Evolutionary conservation across 495 filamentous ascomycete genomes (phyloP).

Genomic region (Daldinia caldariorum): DNA sequence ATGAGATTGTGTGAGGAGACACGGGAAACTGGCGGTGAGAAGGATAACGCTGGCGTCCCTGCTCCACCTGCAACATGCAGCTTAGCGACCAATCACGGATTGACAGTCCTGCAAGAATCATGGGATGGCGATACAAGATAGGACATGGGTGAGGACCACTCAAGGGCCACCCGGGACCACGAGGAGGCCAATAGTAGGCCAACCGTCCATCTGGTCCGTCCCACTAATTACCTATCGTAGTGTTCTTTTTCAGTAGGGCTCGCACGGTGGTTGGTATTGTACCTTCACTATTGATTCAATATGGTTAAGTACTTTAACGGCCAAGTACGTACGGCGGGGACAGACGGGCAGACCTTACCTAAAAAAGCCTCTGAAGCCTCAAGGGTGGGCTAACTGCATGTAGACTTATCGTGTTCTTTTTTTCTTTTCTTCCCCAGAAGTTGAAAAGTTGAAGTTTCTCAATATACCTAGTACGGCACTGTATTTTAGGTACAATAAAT

Average conservation of each 20-base stretch:
- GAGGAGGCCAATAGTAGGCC: conserved; percentile 43
- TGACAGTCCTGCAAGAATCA: conserved; percentile 43
- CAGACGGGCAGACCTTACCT: background rate
- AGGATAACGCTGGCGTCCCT: conserved; percentile 50
- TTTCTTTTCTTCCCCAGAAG: background rate
- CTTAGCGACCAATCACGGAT: conserved; percentile 41
- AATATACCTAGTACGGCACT: background rate
- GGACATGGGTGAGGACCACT: conserved; percentile 29
- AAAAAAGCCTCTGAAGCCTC: background rate
- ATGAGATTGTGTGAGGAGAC: conserved; percentile 48
- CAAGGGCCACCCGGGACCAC: conserved; percentile 4
- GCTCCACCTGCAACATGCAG: conserved; percentile 52
- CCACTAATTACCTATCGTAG: background rate
- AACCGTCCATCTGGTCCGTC: conserved; percentile 29
- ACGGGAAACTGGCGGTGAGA: conserved; percentile 53
- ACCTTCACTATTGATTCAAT: background rate
- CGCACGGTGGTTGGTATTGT: conserved; percentile 39
- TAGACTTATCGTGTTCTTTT: background rate
- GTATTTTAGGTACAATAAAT: background rate
- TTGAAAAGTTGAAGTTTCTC: too few species aligned
- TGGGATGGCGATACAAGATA: conserved; percentile 43
- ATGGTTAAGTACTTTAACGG: background rate
- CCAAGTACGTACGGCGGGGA: conserved; percentile 5
- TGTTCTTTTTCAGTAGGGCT: background rate
- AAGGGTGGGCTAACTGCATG: conserved; percentile 14